Evolutionary conservation across 768 basidiomycete species (phyloP).

Genomic region (Boletus rex-veris): DNA sequence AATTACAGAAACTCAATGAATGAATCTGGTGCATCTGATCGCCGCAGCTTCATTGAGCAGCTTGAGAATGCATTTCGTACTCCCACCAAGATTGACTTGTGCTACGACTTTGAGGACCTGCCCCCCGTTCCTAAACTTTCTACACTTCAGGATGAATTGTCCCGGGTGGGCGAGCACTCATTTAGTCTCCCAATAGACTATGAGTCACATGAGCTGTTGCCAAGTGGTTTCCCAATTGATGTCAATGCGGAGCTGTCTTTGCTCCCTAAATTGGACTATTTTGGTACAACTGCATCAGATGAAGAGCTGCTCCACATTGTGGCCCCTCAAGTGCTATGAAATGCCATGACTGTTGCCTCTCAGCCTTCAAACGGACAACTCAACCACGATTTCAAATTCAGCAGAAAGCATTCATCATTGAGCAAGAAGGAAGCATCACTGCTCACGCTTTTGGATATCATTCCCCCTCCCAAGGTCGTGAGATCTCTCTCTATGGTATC

Average conservation of each 20-base stretch:
- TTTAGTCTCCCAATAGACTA: conserved; percentile 16
- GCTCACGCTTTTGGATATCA: no score
- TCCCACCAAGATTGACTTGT: conserved; percentile 63
- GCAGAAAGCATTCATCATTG: no score
- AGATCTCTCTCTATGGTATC: no score
- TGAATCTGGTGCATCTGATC: conserved; percentile 67
- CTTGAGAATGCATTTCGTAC: conserved; percentile 78
- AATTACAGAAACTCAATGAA: conserved; percentile 65
- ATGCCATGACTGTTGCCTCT: no score
- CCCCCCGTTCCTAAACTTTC: conserved; percentile 56
- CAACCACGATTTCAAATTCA: no score
- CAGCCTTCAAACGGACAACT: no score
- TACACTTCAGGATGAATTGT: conserved; percentile 27
- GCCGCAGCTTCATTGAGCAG: conserved; percentile 78
- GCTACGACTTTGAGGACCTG: conserved; percentile 44
- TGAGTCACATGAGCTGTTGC: conserved; percentile 15
- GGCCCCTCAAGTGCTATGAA: no score
- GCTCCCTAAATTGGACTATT: no score
- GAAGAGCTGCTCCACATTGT: no score
- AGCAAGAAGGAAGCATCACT: no score
- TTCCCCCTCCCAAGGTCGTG: no score
- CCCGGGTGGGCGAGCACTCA: conserved; percentile 20
- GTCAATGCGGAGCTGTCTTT: conserved; percentile 27
- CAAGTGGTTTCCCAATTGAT: conserved; percentile 21
- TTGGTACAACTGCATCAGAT: no score